Conservation (phyloP, 2,329 filamentous ascomycete genomes). For the Cladorrhinum sp. region DNA sequence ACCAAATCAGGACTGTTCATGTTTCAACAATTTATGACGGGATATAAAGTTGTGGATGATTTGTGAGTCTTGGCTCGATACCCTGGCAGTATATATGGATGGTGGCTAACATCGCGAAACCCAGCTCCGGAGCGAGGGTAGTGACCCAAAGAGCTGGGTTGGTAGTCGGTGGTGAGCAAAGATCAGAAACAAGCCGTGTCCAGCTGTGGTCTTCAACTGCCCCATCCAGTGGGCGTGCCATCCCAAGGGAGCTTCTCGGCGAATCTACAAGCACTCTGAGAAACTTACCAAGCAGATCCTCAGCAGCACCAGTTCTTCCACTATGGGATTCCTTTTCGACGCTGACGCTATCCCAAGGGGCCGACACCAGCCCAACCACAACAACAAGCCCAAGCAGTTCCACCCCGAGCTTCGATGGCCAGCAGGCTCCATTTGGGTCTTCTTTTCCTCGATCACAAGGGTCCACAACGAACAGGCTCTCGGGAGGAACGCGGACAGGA, state of each 20-base stretch:
- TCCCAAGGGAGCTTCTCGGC: slow-evolving; percentile 7
- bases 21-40: slow-evolving; percentile 20
- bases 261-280: background rate
- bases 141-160: slow-evolving; percentile 7
- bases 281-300: background rate
- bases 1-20: too few species aligned
- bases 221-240: background rate
- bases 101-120: background rate
- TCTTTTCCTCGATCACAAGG: background rate
- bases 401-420: background rate
- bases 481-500: background rate
- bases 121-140: slow-evolving; percentile 1
- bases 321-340: slow-evolving; percentile 3
- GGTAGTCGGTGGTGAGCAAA: slow-evolving; percentile 9
- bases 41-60: slow-evolving; percentile 21
- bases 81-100: background rate
- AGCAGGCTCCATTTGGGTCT: background rate
- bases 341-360: slow-evolving; percentile 3
- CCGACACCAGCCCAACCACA: background rate
- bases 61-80: slow-evolving; percentile 6
- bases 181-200: slow-evolving; percentile 8
- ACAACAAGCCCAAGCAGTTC: slow-evolving; percentile 1
- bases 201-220: slow-evolving; percentile 20
- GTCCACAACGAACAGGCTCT: background rate
- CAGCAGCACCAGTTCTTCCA: background rate